Base-by-base conservation (phyloP, 495 filamentous ascomycete species). In the Barbatosphaeria neglecta region DNA sequence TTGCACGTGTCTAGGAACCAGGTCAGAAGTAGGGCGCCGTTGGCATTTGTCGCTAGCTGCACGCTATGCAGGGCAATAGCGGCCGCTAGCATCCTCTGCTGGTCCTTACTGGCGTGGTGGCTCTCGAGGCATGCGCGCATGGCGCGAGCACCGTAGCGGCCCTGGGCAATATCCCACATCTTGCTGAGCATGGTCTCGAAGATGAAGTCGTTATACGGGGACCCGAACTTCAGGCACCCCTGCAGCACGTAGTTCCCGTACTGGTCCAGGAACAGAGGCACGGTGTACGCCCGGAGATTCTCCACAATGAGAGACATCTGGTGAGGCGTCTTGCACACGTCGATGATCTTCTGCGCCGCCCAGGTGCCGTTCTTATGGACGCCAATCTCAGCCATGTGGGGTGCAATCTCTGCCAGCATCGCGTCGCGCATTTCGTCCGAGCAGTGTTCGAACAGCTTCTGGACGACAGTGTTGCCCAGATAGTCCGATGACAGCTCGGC, bases 1-100 rank as follows among this genome's bases (percentile, higher is more conserved):
- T 83, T 96, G 75, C 92, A 98, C 3, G 93, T 98, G 61, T 98
- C 92, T 43, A 98, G 73, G 76, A 96, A 94, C 92, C 92, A 98
- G 22, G 92, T 98, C 42, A 98, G 73, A 28, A 98, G 68, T 41
- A 98, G 71, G 37, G 92, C 92, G 11, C 92, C 92, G 55, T 98
- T 98, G 24, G 89, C 84, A 61, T 96, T 96, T 20, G 93, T 96
- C 8, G 93, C 90, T 44, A 98, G 76, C 60, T 95, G 89, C 33
- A 97, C 92, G 52, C 92, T 95, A 66, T 97, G 90, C 37, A 97
- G 73, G 22, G 90, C 87, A 64, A 98, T 95, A 16, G 88, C 85
- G 46, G 92, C 87, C 17, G 93, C 93, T 42, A 98, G 77, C 80
- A 95, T 84, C 37, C 89, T 79, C 60, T 96, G 92, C 67, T 98